Evolutionary conservation across 768 basidiomycete species (phyloP).

Genomic region (Mycena albidolilacea): DNA sequence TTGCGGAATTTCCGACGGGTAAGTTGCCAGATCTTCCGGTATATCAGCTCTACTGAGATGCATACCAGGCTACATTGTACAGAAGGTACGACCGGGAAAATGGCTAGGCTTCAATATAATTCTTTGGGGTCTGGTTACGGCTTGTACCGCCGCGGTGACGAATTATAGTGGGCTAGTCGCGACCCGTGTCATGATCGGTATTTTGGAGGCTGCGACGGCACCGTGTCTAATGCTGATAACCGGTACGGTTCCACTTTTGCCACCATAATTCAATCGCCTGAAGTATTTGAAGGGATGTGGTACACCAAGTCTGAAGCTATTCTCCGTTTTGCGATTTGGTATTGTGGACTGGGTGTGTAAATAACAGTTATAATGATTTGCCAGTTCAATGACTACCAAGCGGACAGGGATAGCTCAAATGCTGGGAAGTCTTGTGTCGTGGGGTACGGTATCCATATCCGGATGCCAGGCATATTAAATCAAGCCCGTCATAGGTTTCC

Average conservation of each 20-base stretch:
- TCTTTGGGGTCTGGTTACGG: slow-evolving; percentile 38
- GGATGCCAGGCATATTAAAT: background rate
- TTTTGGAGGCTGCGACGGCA: slow-evolving; percentile 38
- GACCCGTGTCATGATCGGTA: slow-evolving; percentile 35
- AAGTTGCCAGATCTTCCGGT: background rate
- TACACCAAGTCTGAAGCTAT: slow-evolving; percentile 39
- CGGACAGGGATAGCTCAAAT: slow-evolving; percentile 37
- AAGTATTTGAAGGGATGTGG: slow-evolving; percentile 33
- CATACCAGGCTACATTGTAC: slow-evolving; percentile 35
- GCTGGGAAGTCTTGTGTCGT: slow-evolving; percentile 37
- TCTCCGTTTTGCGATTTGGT: slow-evolving; percentile 39
- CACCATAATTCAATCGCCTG: background rate
- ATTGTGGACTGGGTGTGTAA: slow-evolving; percentile 34
- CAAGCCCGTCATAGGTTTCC: slow-evolving; percentile 29
- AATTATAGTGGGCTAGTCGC: slow-evolving; percentile 36
- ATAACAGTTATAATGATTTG: background rate
- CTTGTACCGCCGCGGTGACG: slow-evolving; percentile 34
- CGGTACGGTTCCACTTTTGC: slow-evolving; percentile 5
- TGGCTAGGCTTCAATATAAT: slow-evolving; percentile 39
- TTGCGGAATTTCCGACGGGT: slow-evolving; percentile 38
- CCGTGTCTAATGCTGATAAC: slow-evolving; percentile 40
- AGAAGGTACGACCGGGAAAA: slow-evolving; percentile 38
- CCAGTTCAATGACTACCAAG: background rate
- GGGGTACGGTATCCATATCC: slow-evolving; percentile 16
- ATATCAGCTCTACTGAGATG: background rate